Evolutionary conservation across 345 rosid genomes (phyloP), one percentile per base, ranked within the genome.

Genomic region (Cardamine chenopodiifolia): DNA sequence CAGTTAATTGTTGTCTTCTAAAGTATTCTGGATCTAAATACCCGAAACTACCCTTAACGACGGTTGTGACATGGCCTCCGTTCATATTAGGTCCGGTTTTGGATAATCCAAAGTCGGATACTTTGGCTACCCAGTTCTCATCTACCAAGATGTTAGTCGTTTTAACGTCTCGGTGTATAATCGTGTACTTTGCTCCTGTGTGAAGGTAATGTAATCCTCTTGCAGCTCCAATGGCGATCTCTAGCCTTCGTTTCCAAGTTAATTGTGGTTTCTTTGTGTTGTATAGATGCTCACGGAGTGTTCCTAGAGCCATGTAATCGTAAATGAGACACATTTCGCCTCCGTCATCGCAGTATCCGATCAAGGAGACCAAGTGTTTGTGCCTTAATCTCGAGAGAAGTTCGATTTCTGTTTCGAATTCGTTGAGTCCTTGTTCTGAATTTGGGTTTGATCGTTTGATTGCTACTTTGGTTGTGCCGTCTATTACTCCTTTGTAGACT

Each of bases 161-260:
- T 81, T 94, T 94, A 1, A 95, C 97, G 60, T 92, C 99, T 48
- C 99, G 74, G 80, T 94, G 99, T 67, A 92, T 92, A 69, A 94
- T 94, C 7, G 96, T 88, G 82, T 89, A 87, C 69, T 85, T 84
- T 0, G 99, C 96, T 19, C 97, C 97, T 0, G 97, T 91, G 82
- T 94, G 98, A 15, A 91, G 88, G 78, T 94, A 91, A 71, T 94
- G 97, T 47, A 90, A 77, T 49, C 99, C 97, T 68, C 92, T 83
- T 2, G 97, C 97, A 0, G 93, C 87, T 70, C 97, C 96, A 54
- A 90, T 87, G 7, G 87, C 89, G 2, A 90, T 79, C 69, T 92
- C 97, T 61, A 92, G 47, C 70, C 97, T 83, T 62, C 84, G 89
- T 62, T 83, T 90, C 97, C 97, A 90, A 1, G 86, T 66, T 7